Percentiles rank a stretch among this genome's conserved stretches.
These are phyloP conservation scores for Royoungia palumana DNA, from an alignment of 768 basidiomycete genomes.

Conservation along the genomic window DNA sequence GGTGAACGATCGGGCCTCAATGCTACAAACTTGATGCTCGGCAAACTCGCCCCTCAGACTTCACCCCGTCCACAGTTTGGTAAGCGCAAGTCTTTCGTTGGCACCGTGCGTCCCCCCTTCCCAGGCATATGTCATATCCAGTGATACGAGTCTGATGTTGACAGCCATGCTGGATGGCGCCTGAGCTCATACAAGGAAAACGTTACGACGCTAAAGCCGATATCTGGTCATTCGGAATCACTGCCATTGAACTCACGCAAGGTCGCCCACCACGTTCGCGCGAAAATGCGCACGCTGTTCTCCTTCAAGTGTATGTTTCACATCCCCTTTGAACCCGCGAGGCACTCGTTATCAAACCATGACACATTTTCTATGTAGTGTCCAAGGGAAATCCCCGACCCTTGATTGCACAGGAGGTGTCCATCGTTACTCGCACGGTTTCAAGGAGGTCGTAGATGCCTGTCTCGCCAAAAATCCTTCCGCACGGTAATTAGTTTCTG, in stretches of 20 bases:
- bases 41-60: conserved; percentile 15
- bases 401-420: conserved; percentile 70
- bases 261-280: conserved; percentile 84
- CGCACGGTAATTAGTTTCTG: conserved; percentile 47
- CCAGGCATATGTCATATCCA: background rate
- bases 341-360: background rate
- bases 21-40: conserved; percentile 37
- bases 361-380: conserved; percentile 36
- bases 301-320: conserved; percentile 65
- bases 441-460: conserved; percentile 78
- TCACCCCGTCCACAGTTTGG: conserved; percentile 50
- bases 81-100: conserved; percentile 91
- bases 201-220: conserved; percentile 86
- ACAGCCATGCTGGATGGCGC: conserved; percentile 96
- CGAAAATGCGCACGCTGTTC: conserved; percentile 67
- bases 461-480: conserved; percentile 86
- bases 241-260: conserved; percentile 85
- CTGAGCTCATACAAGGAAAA: conserved; percentile 83
- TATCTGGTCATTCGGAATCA: conserved; percentile 96
- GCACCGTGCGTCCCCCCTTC: conserved; percentile 55
- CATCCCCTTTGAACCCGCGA: conserved; percentile 1
- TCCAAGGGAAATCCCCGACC: conserved; percentile 74
- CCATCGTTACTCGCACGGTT: conserved; percentile 72
- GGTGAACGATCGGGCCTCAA: conserved; percentile 36
- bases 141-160: background rate